Evolutionary conservation across 1,284 basidiomycete genomes (phyloP).

Genomic region (Leucocoprinus gongylophorus): DNA sequence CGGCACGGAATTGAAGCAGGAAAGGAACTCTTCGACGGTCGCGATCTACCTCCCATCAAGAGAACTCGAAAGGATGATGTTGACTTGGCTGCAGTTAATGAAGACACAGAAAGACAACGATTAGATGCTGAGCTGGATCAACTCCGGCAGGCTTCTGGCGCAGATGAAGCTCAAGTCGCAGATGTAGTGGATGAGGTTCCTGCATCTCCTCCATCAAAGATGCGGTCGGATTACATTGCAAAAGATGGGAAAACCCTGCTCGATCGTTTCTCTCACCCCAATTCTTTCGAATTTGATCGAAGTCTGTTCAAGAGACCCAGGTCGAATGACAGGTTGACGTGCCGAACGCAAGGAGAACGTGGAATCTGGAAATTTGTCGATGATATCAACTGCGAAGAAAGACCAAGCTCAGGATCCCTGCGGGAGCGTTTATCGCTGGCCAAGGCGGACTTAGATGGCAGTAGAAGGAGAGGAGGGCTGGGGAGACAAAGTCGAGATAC

Average conservation of each 20-base stretch:
- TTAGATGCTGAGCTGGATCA: background rate
- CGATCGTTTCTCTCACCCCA: constrained; percentile 41
- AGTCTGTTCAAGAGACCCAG: background rate
- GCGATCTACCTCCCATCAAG: constrained; percentile 28
- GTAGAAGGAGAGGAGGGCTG: constrained; percentile 14
- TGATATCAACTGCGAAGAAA: constrained; percentile 15
- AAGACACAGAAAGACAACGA: background rate
- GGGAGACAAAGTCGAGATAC: constrained; percentile 5
- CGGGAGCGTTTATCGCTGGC: constrained; percentile 1
- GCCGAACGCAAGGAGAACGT: constrained; percentile 8
- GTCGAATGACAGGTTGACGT: background rate
- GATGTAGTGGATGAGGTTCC: constrained; percentile 46
- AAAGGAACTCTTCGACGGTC: constrained; percentile 41
- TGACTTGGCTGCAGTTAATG: background rate
- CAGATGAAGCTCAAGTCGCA: constrained; percentile 28
- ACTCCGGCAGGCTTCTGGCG: constrained; percentile 7
- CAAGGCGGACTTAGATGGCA: constrained; percentile 5
- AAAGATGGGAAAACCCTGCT: constrained; percentile 43
- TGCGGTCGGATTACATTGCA: constrained; percentile 57
- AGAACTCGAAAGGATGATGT: constrained; percentile 12
- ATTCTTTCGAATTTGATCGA: background rate
- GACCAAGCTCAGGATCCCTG: constrained; percentile 2
- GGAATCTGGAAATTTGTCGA: constrained; percentile 14
- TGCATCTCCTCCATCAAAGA: constrained; percentile 61
- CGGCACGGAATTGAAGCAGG: constrained; percentile 62